Evolutionary conservation across 1,139 yeast genomes (phyloP).

Genomic region (Sugiyamaella sp.): DNA sequence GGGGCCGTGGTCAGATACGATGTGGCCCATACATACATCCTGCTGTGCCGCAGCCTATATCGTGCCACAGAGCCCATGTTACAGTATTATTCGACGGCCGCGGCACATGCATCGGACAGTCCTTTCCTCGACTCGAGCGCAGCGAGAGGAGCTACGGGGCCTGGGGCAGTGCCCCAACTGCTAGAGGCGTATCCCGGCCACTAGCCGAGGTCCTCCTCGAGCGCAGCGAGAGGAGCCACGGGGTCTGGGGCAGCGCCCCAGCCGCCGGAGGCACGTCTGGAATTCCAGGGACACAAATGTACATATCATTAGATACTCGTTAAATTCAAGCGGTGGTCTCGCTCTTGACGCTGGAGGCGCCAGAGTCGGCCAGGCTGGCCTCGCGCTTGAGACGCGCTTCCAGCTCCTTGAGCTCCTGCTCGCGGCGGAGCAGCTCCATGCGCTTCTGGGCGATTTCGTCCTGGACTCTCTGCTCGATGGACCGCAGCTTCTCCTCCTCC

Average conservation of each 20-base stretch:
- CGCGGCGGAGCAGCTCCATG: constrained; percentile 84
- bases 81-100: too few relatives aligned
- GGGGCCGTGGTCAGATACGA: too few relatives aligned
- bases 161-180: not conserved
- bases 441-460: constrained; percentile 84
- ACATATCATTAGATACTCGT: constrained; percentile 15
- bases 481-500: constrained; percentile 47
- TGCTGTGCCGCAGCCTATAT: too few relatives aligned
- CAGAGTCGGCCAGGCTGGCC: constrained; percentile 13
- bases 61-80: too few relatives aligned
- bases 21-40: too few relatives aligned
- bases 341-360: constrained; percentile 20
- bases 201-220: too few relatives aligned
- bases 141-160: constrained; percentile 1
- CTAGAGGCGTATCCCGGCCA: not conserved
- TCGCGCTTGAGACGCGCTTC: constrained; percentile 61
- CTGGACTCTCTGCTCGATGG: constrained; percentile 72
- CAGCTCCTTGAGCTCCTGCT: constrained; percentile 79
- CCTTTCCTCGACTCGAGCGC: not conserved
- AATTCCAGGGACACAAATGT: not conserved
- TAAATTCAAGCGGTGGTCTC: constrained; percentile 18
- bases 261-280: constrained; percentile 4
- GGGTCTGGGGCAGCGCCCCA: constrained; percentile 1
- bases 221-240: not conserved
- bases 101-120: not conserved